Evolutionary conservation across 345 rosid genomes (phyloP).

Genomic region (Brassica rapa): DNA sequence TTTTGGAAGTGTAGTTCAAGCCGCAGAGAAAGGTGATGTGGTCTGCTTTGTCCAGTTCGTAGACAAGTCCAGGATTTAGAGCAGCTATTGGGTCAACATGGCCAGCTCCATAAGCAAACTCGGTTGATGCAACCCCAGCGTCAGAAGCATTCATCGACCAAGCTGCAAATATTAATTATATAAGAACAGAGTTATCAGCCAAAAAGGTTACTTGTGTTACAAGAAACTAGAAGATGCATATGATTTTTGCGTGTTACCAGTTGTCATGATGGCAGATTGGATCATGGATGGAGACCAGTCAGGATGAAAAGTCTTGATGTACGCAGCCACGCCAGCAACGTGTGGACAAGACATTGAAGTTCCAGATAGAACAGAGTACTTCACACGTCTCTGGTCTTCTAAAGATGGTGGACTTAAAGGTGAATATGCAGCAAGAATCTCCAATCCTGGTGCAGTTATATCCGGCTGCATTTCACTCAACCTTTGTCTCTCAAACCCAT

Average conservation of each 20-base stretch:
- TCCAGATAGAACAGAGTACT: constrained; percentile 41
- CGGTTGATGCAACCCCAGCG: constrained; percentile 8
- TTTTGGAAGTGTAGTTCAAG: constrained; percentile 23
- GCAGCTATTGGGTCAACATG: constrained; percentile 54
- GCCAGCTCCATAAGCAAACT: constrained; percentile 61
- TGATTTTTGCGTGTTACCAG: constrained; percentile 38
- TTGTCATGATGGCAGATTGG: constrained; percentile 66
- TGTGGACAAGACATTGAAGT: constrained; percentile 70
- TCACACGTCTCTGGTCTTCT: constrained; percentile 28
- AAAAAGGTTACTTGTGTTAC: background rate
- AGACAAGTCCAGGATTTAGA: constrained; percentile 46
- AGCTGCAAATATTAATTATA: constrained; percentile 33
- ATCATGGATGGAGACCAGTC: constrained; percentile 60
- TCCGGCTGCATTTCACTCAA: constrained; percentile 47
- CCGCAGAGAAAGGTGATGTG: constrained; percentile 50
- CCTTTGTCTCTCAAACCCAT: background rate
- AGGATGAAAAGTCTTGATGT: constrained; percentile 46
- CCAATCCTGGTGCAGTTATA: constrained; percentile 51
- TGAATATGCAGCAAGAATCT: constrained; percentile 47
- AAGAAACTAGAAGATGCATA: constrained; percentile 10
- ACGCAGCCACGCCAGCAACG: constrained; percentile 49
- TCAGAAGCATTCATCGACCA: constrained; percentile 40
- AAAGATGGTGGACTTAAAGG: constrained; percentile 21
- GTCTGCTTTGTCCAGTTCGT: constrained; percentile 37
- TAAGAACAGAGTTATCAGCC: background rate